These are phyloP conservation scores for Backusella sp. DNA, from an alignment of 192 early-diverging fungal genomes.

Conservation along the genomic window DNA sequence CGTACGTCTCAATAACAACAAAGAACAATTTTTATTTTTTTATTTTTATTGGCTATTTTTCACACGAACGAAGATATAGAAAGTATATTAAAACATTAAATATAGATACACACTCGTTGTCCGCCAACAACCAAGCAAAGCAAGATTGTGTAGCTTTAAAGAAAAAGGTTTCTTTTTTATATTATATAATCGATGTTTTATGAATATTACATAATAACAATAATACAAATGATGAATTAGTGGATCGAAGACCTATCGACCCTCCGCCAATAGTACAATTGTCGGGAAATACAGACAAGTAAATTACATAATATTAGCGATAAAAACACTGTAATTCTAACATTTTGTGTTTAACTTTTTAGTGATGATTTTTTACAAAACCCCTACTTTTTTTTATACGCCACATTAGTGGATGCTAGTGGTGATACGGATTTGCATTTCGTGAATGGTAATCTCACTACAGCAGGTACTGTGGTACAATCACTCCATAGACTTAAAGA, in stretches of 20 bases:
- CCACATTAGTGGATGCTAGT: slow-evolving; percentile 75
- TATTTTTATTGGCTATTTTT: not conserved
- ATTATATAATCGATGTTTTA: not conserved
- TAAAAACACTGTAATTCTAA: slow-evolving; percentile 5
- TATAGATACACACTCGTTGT: slow-evolving; percentile 60
- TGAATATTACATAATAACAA: not conserved
- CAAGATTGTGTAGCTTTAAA: slow-evolving; percentile 89
- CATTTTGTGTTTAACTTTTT: not conserved
- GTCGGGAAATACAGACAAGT: not conserved
- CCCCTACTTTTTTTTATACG: slow-evolving; percentile 95
- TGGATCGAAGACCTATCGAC: slow-evolving; percentile 78
- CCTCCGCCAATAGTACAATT: slow-evolving; percentile 74
- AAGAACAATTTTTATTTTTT: not conserved
- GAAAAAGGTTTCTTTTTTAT: slow-evolving; percentile 69
- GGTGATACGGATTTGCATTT: slow-evolving; percentile 80
- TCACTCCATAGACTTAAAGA: slow-evolving; percentile 89
- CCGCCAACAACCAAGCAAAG: slow-evolving; percentile 87
- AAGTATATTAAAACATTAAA: not conserved
- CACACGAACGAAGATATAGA: not conserved
- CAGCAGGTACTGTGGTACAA: slow-evolving; percentile 91
- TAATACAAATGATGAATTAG: slow-evolving; percentile 30
- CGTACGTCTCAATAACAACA: not conserved
- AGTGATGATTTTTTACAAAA: slow-evolving; percentile 58
- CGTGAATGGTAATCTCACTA: slow-evolving; percentile 87
- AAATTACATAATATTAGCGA: slow-evolving; percentile 1